phyloP scores from a whole-genome alignment of 2,329 filamentous ascomycete species.

The Plenodomus tracheiphilus region DNA sequence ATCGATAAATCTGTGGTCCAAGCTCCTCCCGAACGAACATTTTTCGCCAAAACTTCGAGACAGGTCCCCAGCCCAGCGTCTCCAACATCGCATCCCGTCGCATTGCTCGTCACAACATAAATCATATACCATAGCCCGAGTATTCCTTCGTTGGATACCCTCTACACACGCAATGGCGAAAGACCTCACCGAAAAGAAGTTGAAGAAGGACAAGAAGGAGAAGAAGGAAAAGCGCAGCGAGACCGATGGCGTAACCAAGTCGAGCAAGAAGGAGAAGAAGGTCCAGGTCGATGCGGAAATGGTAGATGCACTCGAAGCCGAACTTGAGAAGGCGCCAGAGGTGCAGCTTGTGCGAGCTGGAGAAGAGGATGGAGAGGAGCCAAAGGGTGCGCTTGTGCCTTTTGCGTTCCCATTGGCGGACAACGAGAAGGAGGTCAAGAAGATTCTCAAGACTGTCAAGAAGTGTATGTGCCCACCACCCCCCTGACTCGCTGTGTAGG shows the following conservation, averaged over 20 bases:
- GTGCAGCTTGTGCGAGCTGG: slow-evolving; percentile 43
- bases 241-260: slow-evolving; percentile 44
- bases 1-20: background rate
- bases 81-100: slow-evolving; percentile 11
- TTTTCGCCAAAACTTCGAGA: slow-evolving; percentile 11
- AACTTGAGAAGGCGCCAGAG: slow-evolving; percentile 65
- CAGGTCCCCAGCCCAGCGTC: slow-evolving; percentile 5
- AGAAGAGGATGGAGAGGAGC: slow-evolving; percentile 48
- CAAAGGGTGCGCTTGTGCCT: slow-evolving; percentile 67
- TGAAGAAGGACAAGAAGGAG: slow-evolving; percentile 59
- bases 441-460: slow-evolving; percentile 67
- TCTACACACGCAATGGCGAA: slow-evolving; percentile 38
- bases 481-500: background rate
- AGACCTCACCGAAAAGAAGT: slow-evolving; percentile 44
- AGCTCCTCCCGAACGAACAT: background rate
- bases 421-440: slow-evolving; percentile 69
- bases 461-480: slow-evolving; percentile 63
- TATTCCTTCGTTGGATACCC: slow-evolving; percentile 3
- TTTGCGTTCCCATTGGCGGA: slow-evolving; percentile 82
- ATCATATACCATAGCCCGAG: background rate
- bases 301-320: slow-evolving; percentile 57
- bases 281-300: slow-evolving; percentile 62
- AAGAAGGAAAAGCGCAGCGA: slow-evolving; percentile 59
- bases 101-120: slow-evolving; percentile 5
- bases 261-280: slow-evolving; percentile 69